Base-by-base conservation (phyloP, 2,329 filamentous ascomycete genomes). In the Clarireedia hainanense region DNA sequence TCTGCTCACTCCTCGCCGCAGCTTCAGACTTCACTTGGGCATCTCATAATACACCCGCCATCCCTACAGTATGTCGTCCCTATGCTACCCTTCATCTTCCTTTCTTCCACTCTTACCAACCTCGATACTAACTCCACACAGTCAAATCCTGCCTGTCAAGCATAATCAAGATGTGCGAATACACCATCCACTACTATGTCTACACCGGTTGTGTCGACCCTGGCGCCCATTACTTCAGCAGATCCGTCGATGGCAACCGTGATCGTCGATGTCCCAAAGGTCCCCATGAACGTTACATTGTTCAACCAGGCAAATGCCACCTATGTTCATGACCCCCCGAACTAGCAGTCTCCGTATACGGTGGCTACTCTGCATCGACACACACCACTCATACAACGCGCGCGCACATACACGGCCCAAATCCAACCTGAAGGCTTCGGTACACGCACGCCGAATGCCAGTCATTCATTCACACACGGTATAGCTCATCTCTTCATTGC, bases 161-260 rank as follows among this genome's bases (percentile, higher is more conserved):
- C 45, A 37, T 30, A 39, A 50, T 9, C 59, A 72, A 63, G 30
- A 79, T 79, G 76, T 79, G 76, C 72, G 73, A 78, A 66, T 88
- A 85, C 67, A 86, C 83, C 65, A 87, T 86, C 65, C 88, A 88
- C 71, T 89, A 85, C 70, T 89, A 88, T 72, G 84, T 90, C 70
- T 89, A 89, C 73, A 84, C 83, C 56, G 77, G 80, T 45, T 90
- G 86, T 66, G 71, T 78, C 56, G 84, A 89, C 66, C 86, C 85
- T 0, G 81, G 81, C 42, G 76, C 80, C 15, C 86, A 90, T 69
- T 89, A 88, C 71, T 85, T 87, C 69, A 77, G 80, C 61, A 88
- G 84, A 1, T 82, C 82, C 1, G 75, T 85, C 52, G 86, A 90
- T 64, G 85, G 85, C 55, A 80, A 75, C 67, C 77, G 76, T 60